Conservation (phyloP, 495 filamentous ascomycete genomes). For the Podospora appendiculata region DNA sequence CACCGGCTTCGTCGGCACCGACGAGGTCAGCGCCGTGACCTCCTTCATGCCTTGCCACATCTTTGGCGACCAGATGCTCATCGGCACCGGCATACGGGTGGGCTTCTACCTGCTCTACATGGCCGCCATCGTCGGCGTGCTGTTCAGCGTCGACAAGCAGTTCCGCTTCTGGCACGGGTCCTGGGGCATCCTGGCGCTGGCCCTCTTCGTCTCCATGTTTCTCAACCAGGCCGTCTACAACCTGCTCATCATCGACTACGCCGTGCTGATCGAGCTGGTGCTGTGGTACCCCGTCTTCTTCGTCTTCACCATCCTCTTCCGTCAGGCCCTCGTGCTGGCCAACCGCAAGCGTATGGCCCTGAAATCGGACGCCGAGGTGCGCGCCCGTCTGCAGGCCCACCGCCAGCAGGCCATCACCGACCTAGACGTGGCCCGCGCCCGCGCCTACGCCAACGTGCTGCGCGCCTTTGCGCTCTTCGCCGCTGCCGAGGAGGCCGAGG, state of each 20-base stretch:
- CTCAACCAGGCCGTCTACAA: conserved; percentile 17
- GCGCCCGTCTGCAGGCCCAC: conserved; percentile 8
- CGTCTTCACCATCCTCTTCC: conserved; percentile 20
- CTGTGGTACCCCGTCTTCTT: conserved; percentile 27
- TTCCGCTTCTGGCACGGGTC: conserved; percentile 25
- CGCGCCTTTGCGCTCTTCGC: conserved; percentile 18
- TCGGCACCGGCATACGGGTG: conserved; percentile 20
- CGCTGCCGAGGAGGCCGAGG: conserved; percentile 15
- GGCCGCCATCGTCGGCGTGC: conserved; percentile 19
- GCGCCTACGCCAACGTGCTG: conserved; percentile 18
- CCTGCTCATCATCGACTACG: conserved; percentile 25
- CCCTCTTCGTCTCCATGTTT: conserved; percentile 22
- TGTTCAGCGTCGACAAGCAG: conserved; percentile 24
- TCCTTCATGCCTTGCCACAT: conserved; percentile 24
- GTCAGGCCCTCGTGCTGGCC: conserved; percentile 16
- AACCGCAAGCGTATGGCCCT: not conserved
- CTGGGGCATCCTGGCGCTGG: conserved; percentile 20
- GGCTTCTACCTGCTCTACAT: conserved; percentile 25
- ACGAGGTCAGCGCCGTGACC: conserved; percentile 20
- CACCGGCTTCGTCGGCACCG: conserved; percentile 23
- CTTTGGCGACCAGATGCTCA: conserved; percentile 27
- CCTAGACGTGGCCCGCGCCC: conserved; percentile 14
- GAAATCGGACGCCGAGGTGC: conserved; percentile 15
- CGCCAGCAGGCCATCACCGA: conserved; percentile 8
- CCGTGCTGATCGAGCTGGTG: conserved; percentile 21